These are phyloP conservation scores for Atkinsonella texensis DNA, from an alignment of 2,329 filamentous ascomycete genomes.

Conservation along the genomic window DNA sequence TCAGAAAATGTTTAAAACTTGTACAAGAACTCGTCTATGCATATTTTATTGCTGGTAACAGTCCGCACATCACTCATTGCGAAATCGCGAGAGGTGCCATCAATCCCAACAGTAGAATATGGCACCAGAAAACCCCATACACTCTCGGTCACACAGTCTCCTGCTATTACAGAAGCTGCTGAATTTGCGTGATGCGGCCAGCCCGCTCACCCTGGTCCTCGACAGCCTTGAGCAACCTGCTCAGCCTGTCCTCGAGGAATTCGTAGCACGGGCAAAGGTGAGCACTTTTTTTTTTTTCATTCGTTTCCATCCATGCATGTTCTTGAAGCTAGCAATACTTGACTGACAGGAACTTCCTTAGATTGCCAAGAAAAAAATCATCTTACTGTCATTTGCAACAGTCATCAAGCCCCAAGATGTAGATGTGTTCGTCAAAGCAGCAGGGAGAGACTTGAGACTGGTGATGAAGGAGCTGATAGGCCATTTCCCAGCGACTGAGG, in stretches of 20 bases:
- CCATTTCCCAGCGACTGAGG: slow-evolving; percentile 31
- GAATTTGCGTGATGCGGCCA: slow-evolving; percentile 64
- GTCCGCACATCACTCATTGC: background rate
- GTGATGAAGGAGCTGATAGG: slow-evolving; percentile 49
- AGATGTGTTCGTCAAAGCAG: slow-evolving; percentile 55
- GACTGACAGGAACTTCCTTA: slow-evolving; percentile 5
- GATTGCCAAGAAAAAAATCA: slow-evolving; percentile 54
- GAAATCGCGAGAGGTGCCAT: no score
- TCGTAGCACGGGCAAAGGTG: slow-evolving; percentile 64
- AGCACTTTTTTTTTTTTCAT: background rate
- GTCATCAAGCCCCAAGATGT: slow-evolving; percentile 50
- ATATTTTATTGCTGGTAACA: background rate
- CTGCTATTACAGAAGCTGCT: slow-evolving; percentile 74
- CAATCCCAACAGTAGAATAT: slow-evolving; percentile 22
- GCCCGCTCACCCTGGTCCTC: slow-evolving; percentile 75
- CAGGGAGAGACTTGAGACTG: slow-evolving; percentile 42
- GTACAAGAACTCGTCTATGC: background rate
- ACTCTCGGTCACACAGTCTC: slow-evolving; percentile 73
- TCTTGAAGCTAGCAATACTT: background rate
- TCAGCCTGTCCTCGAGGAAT: slow-evolving; percentile 57
- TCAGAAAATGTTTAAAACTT: background rate
- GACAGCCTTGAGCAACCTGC: slow-evolving; percentile 78
- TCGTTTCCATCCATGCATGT: background rate
- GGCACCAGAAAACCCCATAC: slow-evolving; percentile 45
- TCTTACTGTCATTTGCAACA: slow-evolving; percentile 71